Base-by-base conservation (phyloP, 441 rosid species). In the Jatropha podagrica region DNA sequence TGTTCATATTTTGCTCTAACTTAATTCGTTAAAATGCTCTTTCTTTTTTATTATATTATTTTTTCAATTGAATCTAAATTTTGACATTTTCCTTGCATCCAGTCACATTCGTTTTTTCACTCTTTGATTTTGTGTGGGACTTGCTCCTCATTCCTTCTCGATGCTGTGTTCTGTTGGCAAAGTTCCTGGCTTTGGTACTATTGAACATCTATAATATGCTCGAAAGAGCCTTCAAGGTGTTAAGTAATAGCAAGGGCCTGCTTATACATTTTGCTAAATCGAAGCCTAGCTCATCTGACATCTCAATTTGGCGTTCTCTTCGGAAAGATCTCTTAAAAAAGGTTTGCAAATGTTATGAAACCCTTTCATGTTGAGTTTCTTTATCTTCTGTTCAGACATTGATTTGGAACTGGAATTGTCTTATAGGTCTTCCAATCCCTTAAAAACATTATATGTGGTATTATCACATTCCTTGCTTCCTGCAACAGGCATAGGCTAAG, bases 401-500 rank as follows among this genome's bases (percentile, higher is more conserved):
- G 46, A 42, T 32, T 3, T 67, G 10, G 12, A 9, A 41, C 6
- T 23, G 42, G 2, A 17, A 48, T 68, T 26, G 41, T 49, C 20
- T 48, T 13, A 7, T 56, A 68, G 71, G 71, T 68, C 71, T 68
- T 68, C 20, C 58, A 41, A 56, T 68, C 71, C 42, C 71, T 68
- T 68, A 68, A 49, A 68, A 49, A 68, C 14, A 8, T 68, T 15
- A 49, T 68, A 48, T 68, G 42, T 13, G 71, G 58, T 68, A 37
- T 68, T 68, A 56, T 68, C 15, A 32, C 71, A 68, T 68, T 68
- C 59, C 18, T 68, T 32, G 58, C 71, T 68, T 68, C 71, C 59
- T 68, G 71, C 71, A 68, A 49, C 71, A 27, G 71, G 18, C 71
- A 68, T 27, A 68, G 71, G 59, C 38, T 68, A 49, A 68, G 71